These are phyloP conservation scores for Apiospora arundinis DNA, from an alignment of 2,329 filamentous ascomycete species.

Conservation along the genomic window DNA sequence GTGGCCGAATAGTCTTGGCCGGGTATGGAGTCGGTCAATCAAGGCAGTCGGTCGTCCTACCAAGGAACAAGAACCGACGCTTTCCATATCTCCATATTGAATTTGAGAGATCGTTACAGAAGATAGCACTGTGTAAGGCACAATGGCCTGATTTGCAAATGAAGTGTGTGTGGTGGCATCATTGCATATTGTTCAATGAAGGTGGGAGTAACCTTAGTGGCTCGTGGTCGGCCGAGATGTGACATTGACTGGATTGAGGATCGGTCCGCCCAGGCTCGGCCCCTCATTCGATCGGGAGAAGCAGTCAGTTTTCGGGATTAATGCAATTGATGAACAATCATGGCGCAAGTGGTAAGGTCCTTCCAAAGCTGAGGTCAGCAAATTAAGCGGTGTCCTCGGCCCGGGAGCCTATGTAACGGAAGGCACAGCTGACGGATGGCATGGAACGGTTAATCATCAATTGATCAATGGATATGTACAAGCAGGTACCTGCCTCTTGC, in stretches of 20 bases:
- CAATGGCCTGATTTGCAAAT: not conserved
- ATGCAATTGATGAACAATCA: not conserved
- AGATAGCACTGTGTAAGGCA: slow-evolving; percentile 1
- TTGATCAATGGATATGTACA: not conserved
- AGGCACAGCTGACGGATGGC: not conserved
- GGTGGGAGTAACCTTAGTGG: not conserved
- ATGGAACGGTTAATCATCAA: not conserved
- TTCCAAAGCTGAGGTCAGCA: not conserved
- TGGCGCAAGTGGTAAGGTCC: not conserved
- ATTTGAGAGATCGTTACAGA: not conserved
- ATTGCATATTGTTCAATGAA: not conserved
- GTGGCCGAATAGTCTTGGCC: not conserved
- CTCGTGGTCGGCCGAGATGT: not conserved
- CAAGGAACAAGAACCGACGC: not conserved
- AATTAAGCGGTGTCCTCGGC: slow-evolving; percentile 14
- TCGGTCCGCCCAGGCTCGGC: slow-evolving; percentile 6
- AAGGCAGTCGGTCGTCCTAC: not conserved
- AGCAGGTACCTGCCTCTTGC: not conserved
- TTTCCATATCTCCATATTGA: not conserved
- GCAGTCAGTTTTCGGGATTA: slow-evolving; percentile 2
- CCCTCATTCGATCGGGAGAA: slow-evolving; percentile 6
- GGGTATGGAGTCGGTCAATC: not conserved
- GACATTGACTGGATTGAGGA: slow-evolving; percentile 2
- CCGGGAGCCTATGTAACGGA: not conserved
- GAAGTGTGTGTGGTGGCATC: not conserved